Base-by-base conservation (phyloP, 495 filamentous ascomycete species). In the Hypomontagnella monticulosa region DNA sequence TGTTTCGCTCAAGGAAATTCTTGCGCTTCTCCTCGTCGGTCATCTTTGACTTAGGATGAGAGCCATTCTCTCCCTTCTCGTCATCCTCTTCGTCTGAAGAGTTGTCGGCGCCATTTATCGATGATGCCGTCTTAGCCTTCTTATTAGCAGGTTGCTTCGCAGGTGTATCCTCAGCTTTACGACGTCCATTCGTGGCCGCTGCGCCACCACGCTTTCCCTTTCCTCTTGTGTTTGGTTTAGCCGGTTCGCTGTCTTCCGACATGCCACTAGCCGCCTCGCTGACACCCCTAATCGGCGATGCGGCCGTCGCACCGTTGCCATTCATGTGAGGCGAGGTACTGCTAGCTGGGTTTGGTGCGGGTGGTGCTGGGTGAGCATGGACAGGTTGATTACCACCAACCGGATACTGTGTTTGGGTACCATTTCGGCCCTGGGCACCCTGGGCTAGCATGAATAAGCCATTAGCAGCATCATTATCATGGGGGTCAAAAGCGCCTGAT, bases 21-120 rank as follows among this genome's bases (percentile, higher is more conserved):
- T 95, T 97, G 37, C 95, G 80, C 83, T 99, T 99, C 78, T 99
- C 95, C 73, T 98, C 95, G 66, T 99, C 95, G 10, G 95, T 98
- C 96, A 98, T 97, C 80, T 98, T 99, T 6, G 84, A 82, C 6
- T 83, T 84, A 0, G 84, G 81, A 41, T 78, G 76, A 34, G 62
- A 59, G 18, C 72, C 76, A 32, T 43, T 50, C 20, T 47, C 82
- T 11, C 66, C 66, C 34, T 80, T 82, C 51, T 83, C 80, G 33
- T 85, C 81, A 8, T 84, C 80, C 12, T 86, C 82, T 11, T 84
- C 77, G 36, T 86, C 83, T 32, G 82, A 83, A 44, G 80, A 80
- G 46, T 80, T 75, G 9, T 87, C 84, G 30, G 76, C 67, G 14
- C 71, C 70, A 55, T 72, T 77, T 34, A 72, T 47, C 34, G 73